Conservation (phyloP, 2,329 filamentous ascomycete genomes). For the Trichophyton verrucosum region DNA sequence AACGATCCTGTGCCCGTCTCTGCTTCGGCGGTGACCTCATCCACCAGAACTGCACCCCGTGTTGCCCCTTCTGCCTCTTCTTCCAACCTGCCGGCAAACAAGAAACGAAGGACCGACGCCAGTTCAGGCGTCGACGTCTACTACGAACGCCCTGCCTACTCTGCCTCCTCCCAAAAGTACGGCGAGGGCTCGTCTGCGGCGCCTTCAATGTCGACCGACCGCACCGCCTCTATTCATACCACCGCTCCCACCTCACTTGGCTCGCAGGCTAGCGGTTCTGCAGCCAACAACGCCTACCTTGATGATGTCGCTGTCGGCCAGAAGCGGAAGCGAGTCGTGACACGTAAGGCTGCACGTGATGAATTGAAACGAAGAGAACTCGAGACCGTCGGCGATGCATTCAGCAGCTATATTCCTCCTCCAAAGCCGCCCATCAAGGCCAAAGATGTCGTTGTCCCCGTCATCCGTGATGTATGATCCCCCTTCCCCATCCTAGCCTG, state of each 20-base stretch:
- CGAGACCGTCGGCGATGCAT: constrained; percentile 57
- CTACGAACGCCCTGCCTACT: constrained; percentile 58
- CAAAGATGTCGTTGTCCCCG: constrained; percentile 56
- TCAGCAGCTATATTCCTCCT: constrained; percentile 71
- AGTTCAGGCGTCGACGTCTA: constrained; percentile 43
- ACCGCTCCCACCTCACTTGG: constrained; percentile 81
- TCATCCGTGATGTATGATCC: constrained; percentile 45
- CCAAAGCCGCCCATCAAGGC: constrained; percentile 84
- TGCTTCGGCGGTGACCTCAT: constrained; percentile 15
- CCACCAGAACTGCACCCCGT: not conserved
- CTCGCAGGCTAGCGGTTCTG: constrained; percentile 44
- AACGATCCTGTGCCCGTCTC: constrained; percentile 15
- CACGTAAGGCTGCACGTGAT: constrained; percentile 66
- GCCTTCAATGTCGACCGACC: constrained; percentile 68
- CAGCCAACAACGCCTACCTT: constrained; percentile 47
- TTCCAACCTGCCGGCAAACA: constrained; percentile 36
- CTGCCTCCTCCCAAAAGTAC: constrained; percentile 60
- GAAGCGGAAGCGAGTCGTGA: constrained; percentile 71
- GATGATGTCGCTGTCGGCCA: constrained; percentile 61
- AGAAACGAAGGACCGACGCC: constrained; percentile 57
- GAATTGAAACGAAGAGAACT: constrained; percentile 68
- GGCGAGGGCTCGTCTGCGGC: constrained; percentile 49
- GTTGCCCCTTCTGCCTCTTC: constrained; percentile 16
- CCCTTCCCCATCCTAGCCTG: not conserved
- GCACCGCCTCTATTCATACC: constrained; percentile 71